Conservation (phyloP, 139 green algal genomes). For the Haematococcus lacustris region DNA sequence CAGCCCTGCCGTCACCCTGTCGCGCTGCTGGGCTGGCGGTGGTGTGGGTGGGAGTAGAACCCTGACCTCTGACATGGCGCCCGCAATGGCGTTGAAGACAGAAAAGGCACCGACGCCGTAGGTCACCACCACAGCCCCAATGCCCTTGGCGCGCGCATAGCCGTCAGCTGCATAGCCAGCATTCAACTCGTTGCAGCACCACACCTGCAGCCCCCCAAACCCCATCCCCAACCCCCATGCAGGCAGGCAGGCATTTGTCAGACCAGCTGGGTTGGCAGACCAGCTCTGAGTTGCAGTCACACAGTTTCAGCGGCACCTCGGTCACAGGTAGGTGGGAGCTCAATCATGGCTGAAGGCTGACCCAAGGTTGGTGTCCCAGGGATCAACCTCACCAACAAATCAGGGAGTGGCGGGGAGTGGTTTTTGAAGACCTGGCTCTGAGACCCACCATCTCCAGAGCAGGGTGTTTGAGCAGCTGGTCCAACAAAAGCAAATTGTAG, state of each 20-base stretch:
- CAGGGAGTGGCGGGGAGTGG: neutral
- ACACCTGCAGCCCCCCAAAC: no score
- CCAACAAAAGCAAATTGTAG: conserved; percentile 59
- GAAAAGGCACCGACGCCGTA: conserved; percentile 65
- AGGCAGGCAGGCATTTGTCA: no score
- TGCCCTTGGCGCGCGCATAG: conserved; percentile 55
- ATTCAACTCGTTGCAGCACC: conserved; percentile 82
- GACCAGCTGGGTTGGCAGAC: neutral
- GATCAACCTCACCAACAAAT: no score
- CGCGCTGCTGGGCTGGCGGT: no score
- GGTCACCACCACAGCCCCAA: conserved; percentile 60
- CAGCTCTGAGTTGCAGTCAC: neutral
- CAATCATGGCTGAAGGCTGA: neutral
- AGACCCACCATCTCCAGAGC: conserved; percentile 32
- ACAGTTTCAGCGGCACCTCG: no score
- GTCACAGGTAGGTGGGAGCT: neutral
- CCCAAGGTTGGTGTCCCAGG: neutral
- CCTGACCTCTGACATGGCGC: neutral
- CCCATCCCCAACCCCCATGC: no score
- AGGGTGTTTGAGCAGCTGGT: conserved; percentile 46
- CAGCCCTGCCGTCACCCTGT: no score
- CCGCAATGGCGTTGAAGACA: conserved; percentile 1
- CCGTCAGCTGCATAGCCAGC: conserved; percentile 81
- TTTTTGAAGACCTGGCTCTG: neutral
- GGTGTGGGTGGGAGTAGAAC: no score